Conservation (phyloP, 345 rosid genomes). For the Sisymbrium altissimum region DNA sequence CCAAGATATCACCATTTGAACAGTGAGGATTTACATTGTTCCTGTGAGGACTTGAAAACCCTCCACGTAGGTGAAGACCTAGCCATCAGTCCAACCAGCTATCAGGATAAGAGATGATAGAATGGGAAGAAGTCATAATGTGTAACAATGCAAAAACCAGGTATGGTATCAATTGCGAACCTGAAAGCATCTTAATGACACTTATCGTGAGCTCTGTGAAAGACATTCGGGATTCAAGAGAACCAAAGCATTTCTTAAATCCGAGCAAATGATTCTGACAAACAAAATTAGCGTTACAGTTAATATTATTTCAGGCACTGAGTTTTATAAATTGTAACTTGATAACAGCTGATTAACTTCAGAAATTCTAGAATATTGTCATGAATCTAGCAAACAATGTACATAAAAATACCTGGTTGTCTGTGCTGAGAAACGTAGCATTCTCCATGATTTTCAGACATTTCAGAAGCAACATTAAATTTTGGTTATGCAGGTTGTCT, state of each 20-base stretch:
- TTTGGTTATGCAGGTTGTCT: slow-evolving; percentile 46
- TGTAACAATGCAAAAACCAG: not conserved
- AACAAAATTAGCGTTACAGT: slow-evolving; percentile 6
- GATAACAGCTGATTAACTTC: slow-evolving; percentile 8
- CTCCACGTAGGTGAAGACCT: slow-evolving; percentile 58
- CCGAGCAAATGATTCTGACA: slow-evolving; percentile 81
- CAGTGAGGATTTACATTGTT: slow-evolving; percentile 33
- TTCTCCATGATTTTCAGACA: slow-evolving; percentile 98
- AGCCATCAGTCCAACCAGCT: slow-evolving; percentile 29
- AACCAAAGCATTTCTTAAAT: slow-evolving; percentile 49
- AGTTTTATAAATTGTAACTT: not conserved
- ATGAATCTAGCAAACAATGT: slow-evolving; percentile 17
- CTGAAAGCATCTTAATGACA: slow-evolving; percentile 78
- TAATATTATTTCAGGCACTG: not conserved
- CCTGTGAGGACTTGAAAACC: slow-evolving; percentile 20
- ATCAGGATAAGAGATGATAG: slow-evolving; percentile 26
- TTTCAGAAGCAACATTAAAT: slow-evolving; percentile 66
- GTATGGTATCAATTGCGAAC: slow-evolving; percentile 35
- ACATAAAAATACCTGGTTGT: slow-evolving; percentile 72
- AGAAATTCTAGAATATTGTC: not conserved
- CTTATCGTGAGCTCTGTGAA: slow-evolving; percentile 62
- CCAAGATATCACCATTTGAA: slow-evolving; percentile 38
- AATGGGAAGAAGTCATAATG: slow-evolving; percentile 12
- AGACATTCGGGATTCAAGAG: slow-evolving; percentile 46
- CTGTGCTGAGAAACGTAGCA: slow-evolving; percentile 90